phyloP scores from a whole-genome alignment of 2,329 filamentous ascomycete genomes.

The Calonectria pseudoturangicola region DNA sequence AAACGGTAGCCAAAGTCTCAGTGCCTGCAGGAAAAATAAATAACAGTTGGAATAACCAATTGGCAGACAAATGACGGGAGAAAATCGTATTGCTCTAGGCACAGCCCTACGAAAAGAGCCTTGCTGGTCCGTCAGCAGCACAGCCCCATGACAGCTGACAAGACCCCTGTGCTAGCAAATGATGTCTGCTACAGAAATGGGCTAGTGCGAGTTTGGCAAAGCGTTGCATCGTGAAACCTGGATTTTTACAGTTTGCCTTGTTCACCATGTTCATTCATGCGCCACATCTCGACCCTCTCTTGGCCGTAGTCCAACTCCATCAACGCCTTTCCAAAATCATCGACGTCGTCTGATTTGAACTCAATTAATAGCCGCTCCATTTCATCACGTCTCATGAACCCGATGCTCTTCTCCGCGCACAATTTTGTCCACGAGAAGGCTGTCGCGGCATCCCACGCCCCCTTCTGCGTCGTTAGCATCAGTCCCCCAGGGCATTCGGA shows the following conservation, averaged over 20 bases:
- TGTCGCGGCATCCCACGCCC: slow-evolving; percentile 54
- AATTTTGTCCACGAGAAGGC: slow-evolving; percentile 48
- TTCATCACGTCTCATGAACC: slow-evolving; percentile 45
- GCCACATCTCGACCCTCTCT: slow-evolving; percentile 7
- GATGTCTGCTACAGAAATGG: not conserved
- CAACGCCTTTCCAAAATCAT: slow-evolving; percentile 12
- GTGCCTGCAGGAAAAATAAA: too few species aligned
- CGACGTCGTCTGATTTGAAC: not conserved
- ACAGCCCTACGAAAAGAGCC: too few species aligned
- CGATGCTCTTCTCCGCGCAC: slow-evolving; percentile 44
- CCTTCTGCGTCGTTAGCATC: slow-evolving; percentile 51
- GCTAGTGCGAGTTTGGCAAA: too few species aligned
- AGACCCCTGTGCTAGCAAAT: not conserved
- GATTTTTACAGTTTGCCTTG: not conserved
- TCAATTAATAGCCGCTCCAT: slow-evolving; percentile 25
- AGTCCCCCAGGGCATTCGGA: slow-evolving; percentile 41
- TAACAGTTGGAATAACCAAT: too few species aligned
- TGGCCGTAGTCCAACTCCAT: slow-evolving; percentile 24
- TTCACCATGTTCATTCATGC: not conserved
- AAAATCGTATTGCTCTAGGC: too few species aligned
- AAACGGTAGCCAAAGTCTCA: too few species aligned
- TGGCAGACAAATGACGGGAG: too few species aligned
- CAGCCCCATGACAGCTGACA: too few species aligned
- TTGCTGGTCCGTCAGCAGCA: too few species aligned
- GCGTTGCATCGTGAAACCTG: too few species aligned